Conservation (phyloP, 768 basidiomycete species). For the Amanita thiersii region DNA sequence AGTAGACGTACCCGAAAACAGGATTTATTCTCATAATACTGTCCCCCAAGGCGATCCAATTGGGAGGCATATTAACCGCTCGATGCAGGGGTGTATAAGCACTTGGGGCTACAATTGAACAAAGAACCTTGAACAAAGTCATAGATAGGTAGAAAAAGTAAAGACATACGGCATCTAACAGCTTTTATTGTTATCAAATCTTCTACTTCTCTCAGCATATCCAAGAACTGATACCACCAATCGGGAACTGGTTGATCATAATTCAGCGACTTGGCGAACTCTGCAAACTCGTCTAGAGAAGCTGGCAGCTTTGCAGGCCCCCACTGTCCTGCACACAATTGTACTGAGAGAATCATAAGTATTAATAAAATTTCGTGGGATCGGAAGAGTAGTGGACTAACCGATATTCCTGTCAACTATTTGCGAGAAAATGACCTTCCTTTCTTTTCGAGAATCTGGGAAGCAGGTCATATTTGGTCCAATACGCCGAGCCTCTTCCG, state of each 20-base stretch:
- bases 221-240: conserved; percentile 19
- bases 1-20: conserved; percentile 7
- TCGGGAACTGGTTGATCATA: conserved; percentile 15
- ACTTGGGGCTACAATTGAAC: conserved; percentile 15
- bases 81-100: conserved; percentile 19
- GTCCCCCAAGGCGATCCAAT: conserved; percentile 27
- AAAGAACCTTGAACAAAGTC: no score
- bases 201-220: conserved; percentile 18
- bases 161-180: conserved; percentile 14
- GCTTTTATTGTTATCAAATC: conserved; percentile 9
- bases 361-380: background rate
- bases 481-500: background rate
- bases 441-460: conserved; percentile 3
- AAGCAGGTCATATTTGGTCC: conserved; percentile 6
- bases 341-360: no score
- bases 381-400: background rate
- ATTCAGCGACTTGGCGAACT: conserved; percentile 9
- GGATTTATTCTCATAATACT: conserved; percentile 19
- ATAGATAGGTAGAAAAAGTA: background rate
- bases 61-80: conserved; percentile 18
- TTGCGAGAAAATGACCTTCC: background rate
- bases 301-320: conserved; percentile 7
- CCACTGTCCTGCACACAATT: no score
- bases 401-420: background rate
- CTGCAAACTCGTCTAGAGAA: conserved; percentile 12